These are phyloP conservation scores for Alopecurus myosuroides DNA, from an alignment of 176 grass and related monocot species.

Conservation along the genomic window DNA sequence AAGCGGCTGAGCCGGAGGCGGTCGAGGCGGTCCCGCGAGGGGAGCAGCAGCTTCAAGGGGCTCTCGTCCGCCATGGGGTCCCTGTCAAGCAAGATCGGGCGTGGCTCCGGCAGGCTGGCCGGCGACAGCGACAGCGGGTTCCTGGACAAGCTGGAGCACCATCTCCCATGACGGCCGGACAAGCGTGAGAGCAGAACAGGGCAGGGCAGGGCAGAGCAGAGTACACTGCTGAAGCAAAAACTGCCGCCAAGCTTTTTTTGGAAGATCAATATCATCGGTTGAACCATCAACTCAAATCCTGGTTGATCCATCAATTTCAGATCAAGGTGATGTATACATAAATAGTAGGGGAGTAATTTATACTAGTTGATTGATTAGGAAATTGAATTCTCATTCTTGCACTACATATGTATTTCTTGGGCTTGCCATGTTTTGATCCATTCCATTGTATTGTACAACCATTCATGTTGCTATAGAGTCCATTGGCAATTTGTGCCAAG, in stretches of 20 bases:
- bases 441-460: background rate
- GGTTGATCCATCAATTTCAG: background rate
- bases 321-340: background rate
- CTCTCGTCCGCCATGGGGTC: constrained; percentile 44
- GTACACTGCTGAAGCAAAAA: background rate
- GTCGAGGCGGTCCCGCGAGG: constrained; percentile 46
- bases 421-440: background rate
- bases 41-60: constrained; percentile 72
- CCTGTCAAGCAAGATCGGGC: constrained; percentile 41
- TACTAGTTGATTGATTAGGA: background rate
- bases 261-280: background rate
- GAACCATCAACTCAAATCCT: no score
- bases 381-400: background rate
- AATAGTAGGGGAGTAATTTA: background rate
- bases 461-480: background rate
- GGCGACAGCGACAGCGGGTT: background rate
- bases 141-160: background rate
- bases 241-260: background rate
- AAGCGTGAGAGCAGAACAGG: background rate
- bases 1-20: constrained; percentile 35
- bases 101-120: constrained; percentile 12
- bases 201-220: background rate
- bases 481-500: background rate
- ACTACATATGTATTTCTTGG: background rate
- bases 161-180: background rate